Conservation (phyloP, 1,284 basidiomycete species). For the Malassezia dermatis region DNA sequence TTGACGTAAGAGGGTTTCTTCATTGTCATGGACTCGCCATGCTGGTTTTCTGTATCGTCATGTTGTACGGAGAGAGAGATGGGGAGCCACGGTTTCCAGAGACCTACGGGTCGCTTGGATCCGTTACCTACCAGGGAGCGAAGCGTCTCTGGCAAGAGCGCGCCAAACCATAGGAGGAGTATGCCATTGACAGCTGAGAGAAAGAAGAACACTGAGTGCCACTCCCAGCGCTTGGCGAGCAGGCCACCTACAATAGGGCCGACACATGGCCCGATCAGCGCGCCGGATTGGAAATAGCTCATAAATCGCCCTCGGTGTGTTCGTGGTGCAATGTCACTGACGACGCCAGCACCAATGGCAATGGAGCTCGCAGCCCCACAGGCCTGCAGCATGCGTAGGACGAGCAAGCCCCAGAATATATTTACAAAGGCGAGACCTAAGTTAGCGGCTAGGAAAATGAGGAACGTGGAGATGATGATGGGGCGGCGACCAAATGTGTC, state of each 20-base stretch:
- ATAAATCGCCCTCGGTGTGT: conserved; percentile 17
- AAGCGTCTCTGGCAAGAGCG: conserved; percentile 59
- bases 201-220: conserved; percentile 63
- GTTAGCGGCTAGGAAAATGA: conserved; percentile 51
- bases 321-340: conserved; percentile 13
- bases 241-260: conserved; percentile 17
- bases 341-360: conserved; percentile 15
- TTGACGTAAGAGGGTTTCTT: neutral
- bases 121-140: conserved; percentile 49
- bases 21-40: neutral
- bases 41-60: neutral
- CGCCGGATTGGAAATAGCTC: conserved; percentile 17
- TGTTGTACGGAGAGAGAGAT: neutral
- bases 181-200: conserved; percentile 56
- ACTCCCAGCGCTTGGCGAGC: conserved; percentile 16
- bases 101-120: conserved; percentile 17
- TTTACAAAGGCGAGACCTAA: conserved; percentile 56
- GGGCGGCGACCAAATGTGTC: conserved; percentile 56
- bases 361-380: conserved; percentile 14
- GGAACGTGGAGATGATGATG: conserved; percentile 54
- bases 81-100: conserved; percentile 14
- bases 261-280: conserved; percentile 9
- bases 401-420: conserved; percentile 56
- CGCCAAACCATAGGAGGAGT: conserved; percentile 54
- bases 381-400: conserved; percentile 50